Conservation (phyloP, 1,284 basidiomycete species). For the Blastosporella zonata region DNA sequence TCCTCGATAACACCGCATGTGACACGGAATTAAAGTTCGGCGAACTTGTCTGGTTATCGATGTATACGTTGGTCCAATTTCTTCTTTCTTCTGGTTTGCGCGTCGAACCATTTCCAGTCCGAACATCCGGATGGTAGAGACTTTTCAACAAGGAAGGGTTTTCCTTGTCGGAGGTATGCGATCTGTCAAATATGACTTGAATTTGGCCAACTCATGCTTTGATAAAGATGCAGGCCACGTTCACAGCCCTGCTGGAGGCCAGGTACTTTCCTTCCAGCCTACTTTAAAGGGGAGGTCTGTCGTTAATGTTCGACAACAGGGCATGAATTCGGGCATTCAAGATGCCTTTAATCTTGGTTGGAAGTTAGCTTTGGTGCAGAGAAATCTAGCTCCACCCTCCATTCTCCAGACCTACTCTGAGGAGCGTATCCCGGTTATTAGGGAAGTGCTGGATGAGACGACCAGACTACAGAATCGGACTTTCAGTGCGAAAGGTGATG, state of each 20-base stretch:
- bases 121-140: conserved; percentile 24
- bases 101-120: conserved; percentile 17
- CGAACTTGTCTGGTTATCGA: conserved; percentile 29
- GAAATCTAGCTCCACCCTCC: conserved; percentile 29
- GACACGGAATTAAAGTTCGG: conserved; percentile 31
- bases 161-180: conserved; percentile 11
- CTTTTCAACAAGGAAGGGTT: conserved; percentile 18
- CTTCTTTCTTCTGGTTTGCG: neutral
- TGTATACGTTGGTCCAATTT: conserved; percentile 24
- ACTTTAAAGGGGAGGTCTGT: neutral
- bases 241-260: conserved; percentile 44
- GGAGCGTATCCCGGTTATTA: conserved; percentile 38
- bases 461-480: conserved; percentile 27
- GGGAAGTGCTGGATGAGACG: conserved; percentile 29
- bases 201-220: neutral
- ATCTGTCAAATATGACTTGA: neutral
- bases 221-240: conserved; percentile 38
- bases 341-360: conserved; percentile 37
- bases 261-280: conserved; percentile 14
- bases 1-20: conserved; percentile 28
- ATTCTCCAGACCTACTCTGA: conserved; percentile 40
- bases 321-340: conserved; percentile 31
- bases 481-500: conserved; percentile 18
- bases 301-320: conserved; percentile 10
- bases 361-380: conserved; percentile 45